Percentiles rank a stretch among this genome's conserved stretches.
Conservation (phyloP, 345 rosid species). For the Hypericum androsaemum region DNA sequence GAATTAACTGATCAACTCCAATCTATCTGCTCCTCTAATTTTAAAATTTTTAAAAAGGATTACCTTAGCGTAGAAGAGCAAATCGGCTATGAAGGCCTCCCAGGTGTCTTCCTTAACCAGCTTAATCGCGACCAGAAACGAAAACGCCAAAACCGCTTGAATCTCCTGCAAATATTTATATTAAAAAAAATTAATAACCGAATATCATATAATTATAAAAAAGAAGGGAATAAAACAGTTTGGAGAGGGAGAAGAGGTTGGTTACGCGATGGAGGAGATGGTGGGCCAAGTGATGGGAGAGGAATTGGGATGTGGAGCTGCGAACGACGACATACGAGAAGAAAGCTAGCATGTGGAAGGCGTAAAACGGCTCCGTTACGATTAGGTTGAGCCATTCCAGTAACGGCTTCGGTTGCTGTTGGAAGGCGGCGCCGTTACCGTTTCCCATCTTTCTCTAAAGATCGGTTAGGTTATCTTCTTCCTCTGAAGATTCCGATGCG, state of each 20-base stretch:
- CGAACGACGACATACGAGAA: conserved; percentile 70
- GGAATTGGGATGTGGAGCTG: conserved; percentile 32
- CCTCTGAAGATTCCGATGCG: no score
- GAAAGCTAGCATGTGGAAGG: conserved; percentile 59
- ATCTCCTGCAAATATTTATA: conserved; percentile 47
- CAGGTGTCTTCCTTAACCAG: conserved; percentile 61
- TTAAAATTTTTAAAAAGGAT: not conserved
- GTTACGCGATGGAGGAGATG: conserved; percentile 43
- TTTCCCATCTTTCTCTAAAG: not conserved
- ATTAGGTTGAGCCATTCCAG: conserved; percentile 37
- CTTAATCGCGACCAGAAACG: conserved; percentile 46
- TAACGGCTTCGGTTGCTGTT: conserved; percentile 10
- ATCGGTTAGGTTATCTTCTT: no score
- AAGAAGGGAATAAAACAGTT: not conserved
- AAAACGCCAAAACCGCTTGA: conserved; percentile 64
- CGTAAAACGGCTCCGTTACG: conserved; percentile 63
- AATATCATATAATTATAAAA: not conserved
- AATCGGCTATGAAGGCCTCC: conserved; percentile 63
- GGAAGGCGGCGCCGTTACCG: conserved; percentile 17
- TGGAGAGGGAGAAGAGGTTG: not conserved
- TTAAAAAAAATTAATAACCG: not conserved
- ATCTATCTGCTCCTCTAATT: not conserved
- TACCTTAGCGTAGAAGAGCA: conserved; percentile 66
- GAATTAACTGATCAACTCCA: not conserved
- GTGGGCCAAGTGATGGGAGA: conserved; percentile 35